phyloP scores from a whole-genome alignment of 148 eudicot genomes.

The Salicornia ramosissima region DNA sequence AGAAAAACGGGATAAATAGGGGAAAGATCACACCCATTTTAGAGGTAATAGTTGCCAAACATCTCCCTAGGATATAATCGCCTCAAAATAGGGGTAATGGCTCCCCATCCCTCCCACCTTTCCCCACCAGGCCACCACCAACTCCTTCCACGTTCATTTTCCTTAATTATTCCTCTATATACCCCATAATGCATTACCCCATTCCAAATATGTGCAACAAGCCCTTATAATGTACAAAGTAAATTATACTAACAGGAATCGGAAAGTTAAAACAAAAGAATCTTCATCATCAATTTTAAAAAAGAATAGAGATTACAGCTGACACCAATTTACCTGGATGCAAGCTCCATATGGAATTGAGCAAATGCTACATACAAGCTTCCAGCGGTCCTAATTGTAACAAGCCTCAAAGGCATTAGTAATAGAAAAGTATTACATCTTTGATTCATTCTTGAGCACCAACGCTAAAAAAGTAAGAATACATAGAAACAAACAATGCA shows the following conservation, averaged over 20 bases:
- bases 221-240: background rate
- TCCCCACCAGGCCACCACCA: no score
- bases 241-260: background rate
- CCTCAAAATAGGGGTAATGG: no score
- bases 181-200: no score
- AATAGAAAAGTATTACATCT: background rate
- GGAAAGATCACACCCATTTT: no score
- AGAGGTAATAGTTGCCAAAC: no score
- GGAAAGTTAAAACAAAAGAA: background rate
- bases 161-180: no score
- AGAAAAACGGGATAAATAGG: no score
- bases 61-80: no score
- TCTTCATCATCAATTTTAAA: no score
- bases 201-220: no score
- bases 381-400: conserved; percentile 83
- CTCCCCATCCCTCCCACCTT: no score
- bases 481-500: background rate
- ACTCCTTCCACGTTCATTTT: background rate
- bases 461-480: background rate
- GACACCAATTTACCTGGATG: conserved; percentile 61
- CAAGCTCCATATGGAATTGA: conserved; percentile 94
- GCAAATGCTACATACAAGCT: conserved; percentile 90
- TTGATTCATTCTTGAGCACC: background rate
- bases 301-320: background rate
- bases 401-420: conserved; percentile 3